Base-by-base conservation (phyloP, 2,329 filamentous ascomycete species). In the Bipolaris victoriae region DNA sequence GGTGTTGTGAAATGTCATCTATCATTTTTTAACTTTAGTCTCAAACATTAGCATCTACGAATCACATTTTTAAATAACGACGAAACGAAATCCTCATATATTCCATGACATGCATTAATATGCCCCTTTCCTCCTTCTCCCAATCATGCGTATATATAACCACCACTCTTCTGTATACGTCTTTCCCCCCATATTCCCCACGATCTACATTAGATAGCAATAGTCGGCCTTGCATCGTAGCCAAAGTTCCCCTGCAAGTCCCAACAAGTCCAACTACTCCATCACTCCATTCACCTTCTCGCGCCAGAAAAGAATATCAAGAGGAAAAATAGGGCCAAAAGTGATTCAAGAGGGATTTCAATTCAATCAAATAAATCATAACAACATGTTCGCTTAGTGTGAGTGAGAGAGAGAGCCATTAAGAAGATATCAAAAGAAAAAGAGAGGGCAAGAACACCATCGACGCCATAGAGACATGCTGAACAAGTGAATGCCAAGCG, bases 381-480 rank as follows among this genome's bases (percentile, higher is more conserved):
- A 48, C 22, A 48, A 37, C 46, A 26, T 37, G 33, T 39, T 37
- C 33, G 46, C 46, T 45, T 45, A 45, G 15, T 48, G 18, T 36
- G 45, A 48, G 18, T 11, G 29, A 13, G 29, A 31, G 29, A 3
- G 29, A 31, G 29, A 31, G 10, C 29, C 29, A 31, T 31, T 31
- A n/a, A 37, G 15, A 36, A 37, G 10, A 37, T 9, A 26, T 15
- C 15, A 39, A 16, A 29, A 39, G 7, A n/a, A 11, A 48, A 7
- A 41, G 9, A 22, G 39, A 24, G 18, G 20, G 2, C 10, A 43
- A 20, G 13, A 43, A 43, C 22, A 43, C 9, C 22, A 29, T 22
- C n/a, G 33, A 46, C 43, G 43, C 43, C 37, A 29, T 46, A 33
- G 26, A 46, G 18, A 46, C 43, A 46, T 46, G 36, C 22, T 15